Conservation (phyloP, 2,329 filamentous ascomycete genomes). For the Claviceps fusiformis region DNA sequence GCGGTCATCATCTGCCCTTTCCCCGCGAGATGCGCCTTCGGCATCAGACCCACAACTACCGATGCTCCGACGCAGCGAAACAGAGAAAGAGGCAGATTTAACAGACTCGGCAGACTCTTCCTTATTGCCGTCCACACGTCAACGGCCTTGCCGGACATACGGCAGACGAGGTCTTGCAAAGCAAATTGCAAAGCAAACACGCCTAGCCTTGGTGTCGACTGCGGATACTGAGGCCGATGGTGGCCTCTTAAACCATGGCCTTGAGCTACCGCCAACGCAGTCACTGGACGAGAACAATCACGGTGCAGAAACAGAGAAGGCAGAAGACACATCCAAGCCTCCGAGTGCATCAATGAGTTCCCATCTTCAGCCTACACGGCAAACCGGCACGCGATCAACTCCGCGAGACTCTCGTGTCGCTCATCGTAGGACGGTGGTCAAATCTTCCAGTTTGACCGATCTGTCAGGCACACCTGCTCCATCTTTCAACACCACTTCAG, state of each 20-base stretch:
- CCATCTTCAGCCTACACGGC: background rate
- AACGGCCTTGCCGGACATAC: slow-evolving; percentile 3
- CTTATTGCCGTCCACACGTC: slow-evolving; percentile 14
- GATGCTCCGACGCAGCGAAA: slow-evolving; percentile 14
- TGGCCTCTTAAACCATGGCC: background rate
- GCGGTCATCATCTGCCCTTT: slow-evolving; percentile 15
- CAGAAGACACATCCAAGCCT: background rate
- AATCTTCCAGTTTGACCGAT: slow-evolving; percentile 27
- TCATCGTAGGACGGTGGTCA: slow-evolving; percentile 5
- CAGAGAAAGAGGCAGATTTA: slow-evolving; percentile 5
- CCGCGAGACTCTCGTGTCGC: slow-evolving; percentile 9
- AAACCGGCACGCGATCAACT: slow-evolving; percentile 3
- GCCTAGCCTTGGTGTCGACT: slow-evolving; percentile 2
- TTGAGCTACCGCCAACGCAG: background rate
- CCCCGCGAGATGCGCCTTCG: slow-evolving; percentile 7
- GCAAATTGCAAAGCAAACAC: background rate
- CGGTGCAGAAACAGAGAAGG: background rate
- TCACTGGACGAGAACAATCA: background rate
- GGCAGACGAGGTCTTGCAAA: background rate
- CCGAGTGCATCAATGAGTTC: background rate
- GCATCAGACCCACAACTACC: slow-evolving; percentile 23
- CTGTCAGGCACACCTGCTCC: slow-evolving; percentile 25
- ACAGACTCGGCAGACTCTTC: slow-evolving; percentile 9
- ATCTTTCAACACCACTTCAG: slow-evolving; percentile 23
- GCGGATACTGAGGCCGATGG: background rate